Conservation (phyloP, 371 early-diverging fungal genomes). For the Circinella minor region DNA sequence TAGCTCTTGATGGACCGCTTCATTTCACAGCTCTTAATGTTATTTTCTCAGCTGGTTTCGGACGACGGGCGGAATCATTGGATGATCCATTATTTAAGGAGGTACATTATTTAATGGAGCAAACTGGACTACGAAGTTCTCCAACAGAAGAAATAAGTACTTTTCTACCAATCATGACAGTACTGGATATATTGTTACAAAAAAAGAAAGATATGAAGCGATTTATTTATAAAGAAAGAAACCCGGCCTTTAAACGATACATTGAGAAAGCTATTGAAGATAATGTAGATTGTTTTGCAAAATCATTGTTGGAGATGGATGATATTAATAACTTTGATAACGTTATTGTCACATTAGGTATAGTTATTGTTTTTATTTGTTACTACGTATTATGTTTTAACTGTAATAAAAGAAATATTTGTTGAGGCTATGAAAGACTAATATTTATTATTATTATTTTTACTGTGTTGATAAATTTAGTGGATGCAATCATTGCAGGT, state of each 20-base stretch:
- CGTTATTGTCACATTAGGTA: slow-evolving; percentile 25
- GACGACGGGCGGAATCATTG: background rate
- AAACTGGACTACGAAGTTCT: background rate
- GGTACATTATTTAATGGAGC: background rate
- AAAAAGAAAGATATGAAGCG: background rate
- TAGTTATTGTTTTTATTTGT: background rate
- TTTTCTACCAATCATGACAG: slow-evolving; percentile 19
- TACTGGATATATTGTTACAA: background rate
- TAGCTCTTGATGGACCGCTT: background rate
- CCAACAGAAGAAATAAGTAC: slow-evolving; percentile 18
- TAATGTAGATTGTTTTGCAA: slow-evolving; percentile 18
- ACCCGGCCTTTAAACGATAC: slow-evolving; percentile 10
- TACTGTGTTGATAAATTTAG: background rate
- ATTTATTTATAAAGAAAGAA: background rate
- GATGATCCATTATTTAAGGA: slow-evolving; percentile 19
- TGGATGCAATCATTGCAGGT: slow-evolving; percentile 23
- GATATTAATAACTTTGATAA: slow-evolving; percentile 25
- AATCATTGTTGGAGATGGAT: slow-evolving; percentile 17
- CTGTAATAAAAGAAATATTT: too few relatives aligned
- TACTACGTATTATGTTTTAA: too few relatives aligned
- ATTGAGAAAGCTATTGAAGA: slow-evolving; percentile 9
- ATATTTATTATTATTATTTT: too few relatives aligned
- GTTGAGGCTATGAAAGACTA: too few relatives aligned
- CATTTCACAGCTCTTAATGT: slow-evolving; percentile 2
- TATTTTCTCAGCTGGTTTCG: background rate